A percentile compares a stretch with the other conserved stretches of the same genome.
Evolutionary conservation across 148 eudicot genomes (phyloP).

Genomic region (Rhododendron williamsianum): DNA sequence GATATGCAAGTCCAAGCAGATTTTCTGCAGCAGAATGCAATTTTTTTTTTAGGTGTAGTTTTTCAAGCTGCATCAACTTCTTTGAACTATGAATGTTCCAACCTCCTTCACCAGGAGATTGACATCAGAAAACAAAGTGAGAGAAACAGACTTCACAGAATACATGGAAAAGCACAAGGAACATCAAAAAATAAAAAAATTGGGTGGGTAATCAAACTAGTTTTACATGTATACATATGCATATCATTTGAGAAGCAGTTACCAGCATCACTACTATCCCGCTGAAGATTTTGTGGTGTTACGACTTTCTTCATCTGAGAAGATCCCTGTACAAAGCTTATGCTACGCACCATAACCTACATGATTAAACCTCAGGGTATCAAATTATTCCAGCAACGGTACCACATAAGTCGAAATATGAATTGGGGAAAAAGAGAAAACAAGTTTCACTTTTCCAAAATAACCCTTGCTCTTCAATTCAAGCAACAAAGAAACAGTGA

Average conservation of each 20-base stretch:
- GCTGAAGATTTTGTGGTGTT: constrained; percentile 3
- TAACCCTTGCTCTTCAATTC: background rate
- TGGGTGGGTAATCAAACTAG: background rate
- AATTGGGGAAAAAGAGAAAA: background rate
- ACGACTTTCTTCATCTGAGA: constrained; percentile 12
- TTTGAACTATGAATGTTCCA: background rate
- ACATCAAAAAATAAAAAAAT: background rate
- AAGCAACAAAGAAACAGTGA: background rate
- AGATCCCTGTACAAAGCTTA: constrained; percentile 41
- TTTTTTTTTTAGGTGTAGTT: background rate
- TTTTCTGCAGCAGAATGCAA: background rate
- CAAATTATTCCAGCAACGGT: background rate
- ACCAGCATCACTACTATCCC: constrained; percentile 8
- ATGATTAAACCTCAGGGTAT: background rate
- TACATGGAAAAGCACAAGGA: background rate
- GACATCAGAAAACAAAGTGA: background rate
- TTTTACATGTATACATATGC: background rate
- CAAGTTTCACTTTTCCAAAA: background rate
- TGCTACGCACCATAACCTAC: constrained; percentile 43
- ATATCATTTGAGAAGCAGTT: background rate
- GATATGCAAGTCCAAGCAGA: background rate
- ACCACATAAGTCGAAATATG: background rate
- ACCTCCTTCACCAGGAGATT: background rate
- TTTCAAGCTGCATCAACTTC: background rate
- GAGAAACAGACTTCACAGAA: background rate